A percentile compares a stretch with the other conserved stretches of the same genome.
These are phyloP conservation scores for Melastoma malabathricum DNA, from an alignment of 345 rosid genomes.

Conservation along the genomic window DNA sequence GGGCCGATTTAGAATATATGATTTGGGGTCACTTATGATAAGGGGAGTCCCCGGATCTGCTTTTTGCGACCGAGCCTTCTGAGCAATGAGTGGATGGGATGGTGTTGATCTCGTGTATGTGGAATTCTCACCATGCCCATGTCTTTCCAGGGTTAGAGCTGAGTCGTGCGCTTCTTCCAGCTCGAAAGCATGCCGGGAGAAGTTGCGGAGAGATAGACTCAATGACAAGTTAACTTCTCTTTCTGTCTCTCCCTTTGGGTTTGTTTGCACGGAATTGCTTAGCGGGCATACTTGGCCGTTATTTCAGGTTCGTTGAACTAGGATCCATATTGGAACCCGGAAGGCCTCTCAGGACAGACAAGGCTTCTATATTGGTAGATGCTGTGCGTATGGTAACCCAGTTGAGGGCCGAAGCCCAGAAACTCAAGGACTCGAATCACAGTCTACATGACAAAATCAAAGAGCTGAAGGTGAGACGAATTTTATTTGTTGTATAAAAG, in stretches of 20 bases:
- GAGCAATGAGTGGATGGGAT: neutral
- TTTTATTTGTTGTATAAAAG: neutral
- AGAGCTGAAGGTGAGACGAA: slow-evolving; percentile 24
- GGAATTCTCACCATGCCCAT: neutral
- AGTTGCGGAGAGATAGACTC: slow-evolving; percentile 36
- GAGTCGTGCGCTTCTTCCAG: slow-evolving; percentile 10
- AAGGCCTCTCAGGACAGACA: slow-evolving; percentile 31
- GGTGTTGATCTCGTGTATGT: neutral
- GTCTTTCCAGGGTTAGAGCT: slow-evolving; percentile 10
- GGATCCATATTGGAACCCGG: slow-evolving; percentile 33
- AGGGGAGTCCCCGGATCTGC: too few relatives aligned
- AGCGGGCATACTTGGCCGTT: neutral
- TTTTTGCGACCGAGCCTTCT: too few relatives aligned
- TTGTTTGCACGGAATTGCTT: neutral
- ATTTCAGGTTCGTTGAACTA: slow-evolving; percentile 28
- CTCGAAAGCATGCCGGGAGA: slow-evolving; percentile 48
- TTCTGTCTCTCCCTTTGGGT: slow-evolving; percentile 3
- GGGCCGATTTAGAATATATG: too few relatives aligned
- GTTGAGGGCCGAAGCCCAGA: slow-evolving; percentile 27
- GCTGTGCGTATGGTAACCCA: slow-evolving; percentile 31
- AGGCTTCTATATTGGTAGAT: slow-evolving; percentile 29
- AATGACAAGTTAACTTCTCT: slow-evolving; percentile 28
- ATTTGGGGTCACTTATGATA: too few relatives aligned
- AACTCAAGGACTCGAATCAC: slow-evolving; percentile 26
- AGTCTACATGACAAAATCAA: slow-evolving; percentile 32